Percentiles rank a stretch among this genome's conserved stretches.
These are phyloP conservation scores for Chondrus crispus DNA, from an alignment of 23 red algal genomes.

Conservation along the genomic window DNA sequence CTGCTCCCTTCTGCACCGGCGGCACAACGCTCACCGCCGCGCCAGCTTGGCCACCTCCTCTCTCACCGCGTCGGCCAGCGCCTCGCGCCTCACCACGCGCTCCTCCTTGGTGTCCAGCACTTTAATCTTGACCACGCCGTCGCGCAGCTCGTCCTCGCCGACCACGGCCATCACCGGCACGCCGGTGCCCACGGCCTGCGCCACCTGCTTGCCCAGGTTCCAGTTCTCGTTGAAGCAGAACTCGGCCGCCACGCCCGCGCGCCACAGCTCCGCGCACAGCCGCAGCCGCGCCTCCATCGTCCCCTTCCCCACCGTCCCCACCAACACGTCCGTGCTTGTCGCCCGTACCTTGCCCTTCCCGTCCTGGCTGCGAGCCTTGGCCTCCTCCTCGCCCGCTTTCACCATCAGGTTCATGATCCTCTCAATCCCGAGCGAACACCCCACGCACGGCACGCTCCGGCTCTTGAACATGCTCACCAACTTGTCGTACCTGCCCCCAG, in stretches of 20 bases:
- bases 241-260: slow-evolving; percentile 71
- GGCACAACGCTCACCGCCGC: neutral
- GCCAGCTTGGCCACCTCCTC: slow-evolving; percentile 8
- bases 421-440: slow-evolving; percentile 95
- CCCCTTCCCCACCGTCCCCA: slow-evolving; percentile 75
- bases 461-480: slow-evolving; percentile 86
- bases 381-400: slow-evolving; percentile 77
- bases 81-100: neutral
- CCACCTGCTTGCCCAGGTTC: slow-evolving; percentile 80
- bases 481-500: slow-evolving; percentile 94
- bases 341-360: slow-evolving; percentile 55
- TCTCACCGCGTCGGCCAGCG: slow-evolving; percentile 2
- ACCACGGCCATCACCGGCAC: slow-evolving; percentile 86
- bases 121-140: slow-evolving; percentile 77
- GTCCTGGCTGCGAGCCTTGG: slow-evolving; percentile 8
- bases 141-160: slow-evolving; percentile 84
- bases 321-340: slow-evolving; percentile 78
- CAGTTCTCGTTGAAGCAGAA: slow-evolving; percentile 82
- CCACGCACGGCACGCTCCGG: slow-evolving; percentile 81
- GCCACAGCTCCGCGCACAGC: slow-evolving; percentile 84
- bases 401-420: slow-evolving; percentile 85
- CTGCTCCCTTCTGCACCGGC: neutral
- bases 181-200: slow-evolving; percentile 51
- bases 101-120: slow-evolving; percentile 38
- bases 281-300: slow-evolving; percentile 84